Evolutionary conservation across 2,329 filamentous ascomycete species (phyloP).

Genomic region (Aspergillus sergii): DNA sequence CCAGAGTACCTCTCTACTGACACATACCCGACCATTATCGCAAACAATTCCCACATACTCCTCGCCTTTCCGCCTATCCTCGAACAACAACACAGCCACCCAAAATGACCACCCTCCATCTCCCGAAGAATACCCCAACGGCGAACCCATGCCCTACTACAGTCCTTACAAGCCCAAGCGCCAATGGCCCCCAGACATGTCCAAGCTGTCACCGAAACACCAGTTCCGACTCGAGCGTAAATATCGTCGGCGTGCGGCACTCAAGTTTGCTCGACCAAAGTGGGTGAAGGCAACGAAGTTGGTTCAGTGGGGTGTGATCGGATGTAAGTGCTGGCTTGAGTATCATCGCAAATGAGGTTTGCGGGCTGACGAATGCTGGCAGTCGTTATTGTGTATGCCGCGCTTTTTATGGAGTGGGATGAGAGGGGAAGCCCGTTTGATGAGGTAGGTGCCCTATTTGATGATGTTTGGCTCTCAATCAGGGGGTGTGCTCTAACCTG

Average conservation of each 20-base stretch:
- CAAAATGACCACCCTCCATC: slow-evolving; percentile 6
- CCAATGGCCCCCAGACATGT: slow-evolving; percentile 67
- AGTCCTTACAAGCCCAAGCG: slow-evolving; percentile 64
- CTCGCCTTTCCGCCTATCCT: slow-evolving; percentile 21
- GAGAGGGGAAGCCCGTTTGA: slow-evolving; percentile 44
- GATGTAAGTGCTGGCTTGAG: slow-evolving; percentile 42
- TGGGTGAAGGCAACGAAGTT: slow-evolving; percentile 63
- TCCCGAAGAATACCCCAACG: slow-evolving; percentile 10
- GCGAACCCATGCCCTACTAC: slow-evolving; percentile 40
- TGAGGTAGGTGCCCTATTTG: slow-evolving; percentile 33
- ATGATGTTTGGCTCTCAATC: background rate
- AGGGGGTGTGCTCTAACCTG: background rate
- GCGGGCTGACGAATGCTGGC: background rate
- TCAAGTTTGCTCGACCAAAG: slow-evolving; percentile 62
- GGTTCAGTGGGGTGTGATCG: slow-evolving; percentile 57
- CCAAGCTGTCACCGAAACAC: slow-evolving; percentile 63
- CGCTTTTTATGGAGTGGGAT: slow-evolving; percentile 50
- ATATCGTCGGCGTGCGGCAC: slow-evolving; percentile 62
- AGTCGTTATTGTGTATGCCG: slow-evolving; percentile 47
- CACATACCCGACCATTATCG: slow-evolving; percentile 10
- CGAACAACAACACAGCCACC: slow-evolving; percentile 17
- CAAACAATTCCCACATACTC: slow-evolving; percentile 6
- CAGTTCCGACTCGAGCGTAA: slow-evolving; percentile 70
- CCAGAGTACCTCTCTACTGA: background rate
- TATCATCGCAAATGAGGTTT: background rate